phyloP scores from a whole-genome alignment of 805 yeast species.

The Pichia deserticola region DNA sequence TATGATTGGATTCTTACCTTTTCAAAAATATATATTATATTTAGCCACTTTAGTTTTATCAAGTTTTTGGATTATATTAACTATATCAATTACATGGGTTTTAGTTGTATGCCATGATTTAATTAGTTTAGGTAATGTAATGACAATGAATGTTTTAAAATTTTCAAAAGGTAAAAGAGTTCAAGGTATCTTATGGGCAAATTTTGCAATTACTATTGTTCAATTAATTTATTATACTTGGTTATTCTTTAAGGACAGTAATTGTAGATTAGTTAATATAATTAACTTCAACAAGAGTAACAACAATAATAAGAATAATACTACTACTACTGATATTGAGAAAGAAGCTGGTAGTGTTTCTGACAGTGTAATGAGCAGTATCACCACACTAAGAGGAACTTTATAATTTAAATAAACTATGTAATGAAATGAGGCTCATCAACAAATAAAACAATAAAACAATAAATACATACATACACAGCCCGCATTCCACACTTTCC shows the following conservation, averaged over 20 bases:
- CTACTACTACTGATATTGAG: slow-evolving; percentile 3
- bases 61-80: slow-evolving; percentile 2
- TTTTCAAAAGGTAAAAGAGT: slow-evolving; percentile 4
- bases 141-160: slow-evolving; percentile 11
- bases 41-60: not conserved
- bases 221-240: slow-evolving; percentile 4
- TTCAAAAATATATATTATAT: slow-evolving; percentile 6
- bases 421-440: no score
- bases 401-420: slow-evolving; percentile 7
- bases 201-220: slow-evolving; percentile 7
- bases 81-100: slow-evolving; percentile 10
- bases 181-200: slow-evolving; percentile 9
- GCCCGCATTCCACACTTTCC: no score
- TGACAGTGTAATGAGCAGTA: slow-evolving; percentile 13
- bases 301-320: not conserved
- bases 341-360: slow-evolving; percentile 4
- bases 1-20: slow-evolving; percentile 8
- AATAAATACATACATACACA: no score
- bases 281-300: no score
- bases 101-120: slow-evolving; percentile 7
- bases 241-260: not conserved
- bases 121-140: slow-evolving; percentile 1
- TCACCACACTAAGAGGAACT: slow-evolving; percentile 10
- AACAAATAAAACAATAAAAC: no score
- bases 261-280: not conserved